Evolutionary conservation across 805 yeast genomes (phyloP), one percentile per base, ranked within the genome.

Genomic region (Cyberlindnera mrakii): DNA sequence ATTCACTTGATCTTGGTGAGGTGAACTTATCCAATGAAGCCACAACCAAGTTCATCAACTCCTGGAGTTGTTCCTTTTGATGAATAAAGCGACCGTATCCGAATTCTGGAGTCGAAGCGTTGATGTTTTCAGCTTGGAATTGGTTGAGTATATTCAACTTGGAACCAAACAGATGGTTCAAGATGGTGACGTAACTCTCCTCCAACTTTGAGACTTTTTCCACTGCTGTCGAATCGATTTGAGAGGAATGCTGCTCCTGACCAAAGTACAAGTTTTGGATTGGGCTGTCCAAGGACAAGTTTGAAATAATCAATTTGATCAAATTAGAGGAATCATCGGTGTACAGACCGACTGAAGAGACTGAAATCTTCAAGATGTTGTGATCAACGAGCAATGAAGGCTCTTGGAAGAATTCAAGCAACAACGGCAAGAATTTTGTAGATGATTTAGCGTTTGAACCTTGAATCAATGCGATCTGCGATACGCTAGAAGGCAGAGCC

Each of bases 71-170:
- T 51, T 78, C 78, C 53, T 77, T 74, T 32, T 66, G 66, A 40
- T 74, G 76, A 52, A 89, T 64, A 59, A 72, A 88, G 23, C 77
- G 66, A 62, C 98, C 98, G 52, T 75, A 86, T 8, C 96, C 96
- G 58, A 69, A 90, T 64, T 89, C 97, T 19, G 97, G 98, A 40
- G 79, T 75, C 16, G 78, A 57, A 4, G 77, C 76, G 40, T 68
- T 66, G 35, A 71, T 66, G 39, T 58, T 53, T 17, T 66, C 64
- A 19, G 74, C 68, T 15, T 71, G 53, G 51, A 64, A 75, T 42
- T 80, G 80, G 63, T 87, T 83, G 59, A 85, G 68, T 31, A 89
- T 64, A 41, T 74, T 68, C 47, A 85, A 67, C 42, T 76, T 70
- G 7, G 70, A 60, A 15, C 72, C 64, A 58, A 80, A 82, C 7